Conservation (phyloP, 2,329 filamentous ascomycete species). For the Fusarium veterinarium region DNA sequence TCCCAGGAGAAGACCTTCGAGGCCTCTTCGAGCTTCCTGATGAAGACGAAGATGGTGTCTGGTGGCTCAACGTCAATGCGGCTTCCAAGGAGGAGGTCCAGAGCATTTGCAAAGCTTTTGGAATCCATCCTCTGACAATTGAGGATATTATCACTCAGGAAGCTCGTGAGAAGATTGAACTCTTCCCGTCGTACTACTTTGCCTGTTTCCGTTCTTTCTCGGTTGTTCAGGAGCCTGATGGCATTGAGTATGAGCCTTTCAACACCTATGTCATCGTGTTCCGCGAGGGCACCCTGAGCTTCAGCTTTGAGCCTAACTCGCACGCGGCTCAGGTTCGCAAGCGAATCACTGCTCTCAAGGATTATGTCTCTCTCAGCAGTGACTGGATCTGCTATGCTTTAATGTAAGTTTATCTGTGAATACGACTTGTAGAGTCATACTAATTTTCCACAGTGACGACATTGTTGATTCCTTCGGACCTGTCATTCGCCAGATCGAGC, state of each 20-base stretch:
- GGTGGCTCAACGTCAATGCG: conserved; percentile 96
- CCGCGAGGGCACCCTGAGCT: conserved; percentile 92
- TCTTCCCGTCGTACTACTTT: conserved; percentile 98
- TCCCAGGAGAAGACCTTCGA: conserved; percentile 89
- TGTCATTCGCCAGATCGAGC: conserved; percentile 86
- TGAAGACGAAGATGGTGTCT: conserved; percentile 81
- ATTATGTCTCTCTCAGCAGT: conserved; percentile 92
- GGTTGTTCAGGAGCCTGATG: conserved; percentile 78
- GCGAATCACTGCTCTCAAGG: conserved; percentile 90
- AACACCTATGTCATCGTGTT: conserved; percentile 98
- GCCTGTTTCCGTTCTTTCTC: conserved; percentile 96
- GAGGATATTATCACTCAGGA: conserved; percentile 97
- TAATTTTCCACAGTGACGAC: conserved; percentile 73
- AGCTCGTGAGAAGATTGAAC: conserved; percentile 96
- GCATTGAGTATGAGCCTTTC: conserved; percentile 90
- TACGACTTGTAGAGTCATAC: conserved; percentile 39
- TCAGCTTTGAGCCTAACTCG: conserved; percentile 88
- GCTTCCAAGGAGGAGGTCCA: conserved; percentile 90
- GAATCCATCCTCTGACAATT: conserved; percentile 92
- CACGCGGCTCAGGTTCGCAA: conserved; percentile 91
- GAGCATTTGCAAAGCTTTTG: conserved; percentile 92
- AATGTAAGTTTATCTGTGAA: conserved; percentile 71
- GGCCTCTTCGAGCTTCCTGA: conserved; percentile 81
- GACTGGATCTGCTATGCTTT: conserved; percentile 99
- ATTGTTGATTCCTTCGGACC: conserved; percentile 97